Evolutionary conservation across 2,329 filamentous ascomycete species (phyloP).

Genomic region (Fusarium sambucinum): DNA sequence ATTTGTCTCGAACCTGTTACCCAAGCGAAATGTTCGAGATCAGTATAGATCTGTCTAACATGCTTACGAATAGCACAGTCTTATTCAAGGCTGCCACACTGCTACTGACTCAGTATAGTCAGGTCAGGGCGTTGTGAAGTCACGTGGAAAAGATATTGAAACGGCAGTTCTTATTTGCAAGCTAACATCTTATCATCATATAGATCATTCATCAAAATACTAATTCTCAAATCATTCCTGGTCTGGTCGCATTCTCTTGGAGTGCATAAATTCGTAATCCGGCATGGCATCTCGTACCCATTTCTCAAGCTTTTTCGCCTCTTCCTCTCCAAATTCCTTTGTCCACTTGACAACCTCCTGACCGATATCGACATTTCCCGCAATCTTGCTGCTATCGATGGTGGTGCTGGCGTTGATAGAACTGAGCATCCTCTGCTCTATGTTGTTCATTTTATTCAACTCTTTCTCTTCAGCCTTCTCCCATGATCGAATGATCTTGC

Average conservation of each 20-base stretch:
- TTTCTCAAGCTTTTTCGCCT: constrained; percentile 25
- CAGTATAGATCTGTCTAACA: not conserved
- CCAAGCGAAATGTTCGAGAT: not conserved
- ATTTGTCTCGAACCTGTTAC: not conserved
- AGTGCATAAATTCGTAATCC: constrained; percentile 32
- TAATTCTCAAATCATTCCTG: not conserved
- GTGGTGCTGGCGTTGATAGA: constrained; percentile 33
- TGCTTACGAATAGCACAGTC: too few relatives aligned
- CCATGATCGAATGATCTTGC: constrained; percentile 29
- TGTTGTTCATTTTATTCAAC: not conserved
- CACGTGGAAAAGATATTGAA: not conserved
- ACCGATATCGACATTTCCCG: constrained; percentile 27
- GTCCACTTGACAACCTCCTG: constrained; percentile 36
- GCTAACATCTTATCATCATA: not conserved
- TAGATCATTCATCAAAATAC: rapidly evolving
- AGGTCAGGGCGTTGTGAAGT: not conserved
- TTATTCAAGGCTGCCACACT: too few relatives aligned
- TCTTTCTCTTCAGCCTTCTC: constrained; percentile 6
- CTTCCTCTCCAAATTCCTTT: constrained; percentile 33
- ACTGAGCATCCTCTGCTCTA: constrained; percentile 32
- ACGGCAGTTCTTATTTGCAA: not conserved
- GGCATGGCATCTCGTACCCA: constrained; percentile 35
- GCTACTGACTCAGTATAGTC: not conserved
- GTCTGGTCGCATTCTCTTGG: constrained; percentile 25
- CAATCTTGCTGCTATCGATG: constrained; percentile 24